Base-by-base conservation (phyloP, 306 rosid species). In the Lithocarpus polystachyus region DNA sequence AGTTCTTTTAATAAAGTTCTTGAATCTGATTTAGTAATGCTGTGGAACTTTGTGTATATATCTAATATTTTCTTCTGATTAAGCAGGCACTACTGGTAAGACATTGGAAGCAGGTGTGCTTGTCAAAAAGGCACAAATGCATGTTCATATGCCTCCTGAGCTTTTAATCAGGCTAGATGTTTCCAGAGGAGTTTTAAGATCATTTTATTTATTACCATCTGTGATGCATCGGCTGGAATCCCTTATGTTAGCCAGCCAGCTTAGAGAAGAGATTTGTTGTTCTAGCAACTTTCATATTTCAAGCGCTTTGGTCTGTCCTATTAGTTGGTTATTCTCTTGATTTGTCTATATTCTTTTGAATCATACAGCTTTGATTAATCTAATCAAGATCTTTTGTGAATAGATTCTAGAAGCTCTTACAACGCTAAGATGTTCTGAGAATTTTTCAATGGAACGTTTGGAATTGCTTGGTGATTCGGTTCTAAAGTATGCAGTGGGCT, bases 401-500 rank as follows among this genome's bases (percentile, higher is more conserved):
- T 78, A 93, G 99, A 83, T 95, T 83, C 89, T 95, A 71, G 97
- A 95, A 91, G 97, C 97, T 62, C 90, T 95, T 54, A 90, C 99
- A 73, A 88, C 98, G 70, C 78, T 91, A 28, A 88, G 97, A 88
- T 91, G 95, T 72, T 76, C 81, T 67, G 98, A 95, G 84, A 89
- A 59, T 1, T 88, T 91, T 81, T 93, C 98, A 51, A 87, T 95
- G 94, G 99, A 95, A 87, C 98, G 99, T 53, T 89, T 93, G 82
- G 99, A 95, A 85, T 86, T 95, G 82, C 99, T 93, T 23, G 99
- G 99, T 48, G 99, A 95, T 86, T 95, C 99, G 11, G 89, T 93
- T 79, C 81, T 95, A 72, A 95, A 95, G 84, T 95, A 91, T 81
- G 89, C 75, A 18, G 90, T 92, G 65, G 86, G 99, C 80, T 93